Evolutionary conservation across 768 basidiomycete genomes (phyloP).

Genomic region (Crucibulum laeve): DNA sequence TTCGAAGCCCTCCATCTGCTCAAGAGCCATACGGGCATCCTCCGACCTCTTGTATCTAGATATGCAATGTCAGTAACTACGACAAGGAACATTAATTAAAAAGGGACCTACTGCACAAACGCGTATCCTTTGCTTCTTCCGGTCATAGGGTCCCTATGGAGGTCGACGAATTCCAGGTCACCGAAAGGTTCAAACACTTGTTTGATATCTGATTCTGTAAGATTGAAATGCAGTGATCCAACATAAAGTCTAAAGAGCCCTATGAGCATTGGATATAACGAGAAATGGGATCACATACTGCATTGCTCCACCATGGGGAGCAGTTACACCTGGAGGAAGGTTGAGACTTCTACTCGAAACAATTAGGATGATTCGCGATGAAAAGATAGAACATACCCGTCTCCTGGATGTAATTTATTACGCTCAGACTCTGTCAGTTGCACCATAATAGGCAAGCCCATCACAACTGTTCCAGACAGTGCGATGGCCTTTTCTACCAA

Average conservation of each 20-base stretch:
- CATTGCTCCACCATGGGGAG: constrained; percentile 71
- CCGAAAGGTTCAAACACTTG: constrained; percentile 99
- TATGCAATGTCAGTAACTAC: constrained; percentile 1
- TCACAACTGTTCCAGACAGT: constrained; percentile 91
- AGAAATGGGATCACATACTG: constrained; percentile 49
- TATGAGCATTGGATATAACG: neutral
- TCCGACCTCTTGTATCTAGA: constrained; percentile 87
- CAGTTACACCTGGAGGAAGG: constrained; percentile 79
- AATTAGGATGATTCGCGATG: constrained; percentile 7
- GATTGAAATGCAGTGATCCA: constrained; percentile 94
- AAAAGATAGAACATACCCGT: constrained; percentile 52
- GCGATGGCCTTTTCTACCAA: constrained; percentile 87
- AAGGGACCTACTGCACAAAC: constrained; percentile 85
- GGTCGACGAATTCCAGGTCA: constrained; percentile 96
- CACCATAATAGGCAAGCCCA: constrained; percentile 97
- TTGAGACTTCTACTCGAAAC: constrained; percentile 58
- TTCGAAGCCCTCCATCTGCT: constrained; percentile 99
- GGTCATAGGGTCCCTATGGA: constrained; percentile 92
- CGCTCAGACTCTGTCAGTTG: constrained; percentile 97
- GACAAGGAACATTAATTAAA: neutral
- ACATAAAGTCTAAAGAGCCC: constrained; percentile 74
- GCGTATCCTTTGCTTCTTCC: constrained; percentile 97
- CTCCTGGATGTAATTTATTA: constrained; percentile 84
- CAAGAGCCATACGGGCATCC: constrained; percentile 94
- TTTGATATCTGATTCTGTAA: constrained; percentile 94